Base-by-base conservation (phyloP, 148 eudicot genomes). In the Linanthus parryae region DNA sequence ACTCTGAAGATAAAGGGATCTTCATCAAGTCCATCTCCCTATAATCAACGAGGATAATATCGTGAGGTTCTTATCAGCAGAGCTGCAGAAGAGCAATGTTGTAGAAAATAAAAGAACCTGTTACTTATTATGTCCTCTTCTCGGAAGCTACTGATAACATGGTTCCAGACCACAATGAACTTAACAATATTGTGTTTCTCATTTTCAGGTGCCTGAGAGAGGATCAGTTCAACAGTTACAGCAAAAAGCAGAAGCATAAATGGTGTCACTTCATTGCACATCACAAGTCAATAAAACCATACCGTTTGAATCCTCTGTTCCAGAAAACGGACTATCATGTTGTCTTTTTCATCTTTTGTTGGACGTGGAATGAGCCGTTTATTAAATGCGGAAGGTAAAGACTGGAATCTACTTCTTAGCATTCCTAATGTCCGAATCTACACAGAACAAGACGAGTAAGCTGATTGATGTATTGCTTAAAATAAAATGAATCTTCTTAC, bases 11-110 rank as follows among this genome's bases (percentile, higher is more conserved):
- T 52, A 79, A 49, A 50, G 96, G 96, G 48, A 92, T 78, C 49
- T 79, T 61, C 96, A 92, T 87, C 76, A 92, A 78, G 69, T 88
- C 99, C 81, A 70, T 69, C 76, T 92, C 99, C 79, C 99, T 92
- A 83, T 55, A 54, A 28, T 58, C 38, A 61, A 55, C 40, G 35
- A 26, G 52, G 12, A 53, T n/a, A 46, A 27, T 55, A 16, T 37
- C 26, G 42, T 6, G 21, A 37, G n/a, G 16, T 35, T 26, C 40
- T 19, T 24, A 22, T 23, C 23, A 2, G 23, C 26, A 1, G 18
- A 20, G 25, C 6, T 17, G 23, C 7, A 12, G 4, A 29, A 26
- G n/a, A 12, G 10, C 18, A 30, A 18, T 4, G 13, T 33, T 25
- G 4, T 2, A 0, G 19, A 33, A 45, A 9, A 15, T 31, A 27